Percentiles rank a stretch among this genome's conserved stretches.
Evolutionary conservation across 768 basidiomycete species (phyloP).

Genomic region (Tephrocybe sp.): DNA sequence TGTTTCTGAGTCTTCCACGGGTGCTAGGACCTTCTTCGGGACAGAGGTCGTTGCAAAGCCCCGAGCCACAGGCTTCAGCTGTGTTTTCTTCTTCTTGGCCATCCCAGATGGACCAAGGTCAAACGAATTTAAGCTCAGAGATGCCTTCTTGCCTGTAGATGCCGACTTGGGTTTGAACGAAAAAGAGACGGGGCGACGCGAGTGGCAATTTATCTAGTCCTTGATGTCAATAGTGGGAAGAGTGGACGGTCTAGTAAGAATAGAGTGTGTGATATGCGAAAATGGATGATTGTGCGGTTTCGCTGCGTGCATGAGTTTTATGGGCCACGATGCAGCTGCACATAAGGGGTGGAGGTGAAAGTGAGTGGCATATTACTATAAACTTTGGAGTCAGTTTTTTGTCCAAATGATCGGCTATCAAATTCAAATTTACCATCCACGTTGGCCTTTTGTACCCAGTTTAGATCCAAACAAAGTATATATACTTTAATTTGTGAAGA

Average conservation of each 20-base stretch:
- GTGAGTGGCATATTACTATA: slow-evolving; percentile 4
- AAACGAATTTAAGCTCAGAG: not conserved
- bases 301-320: slow-evolving; percentile 19
- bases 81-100: slow-evolving; percentile 86
- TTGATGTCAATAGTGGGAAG: slow-evolving; percentile 1
- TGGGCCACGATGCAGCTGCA: slow-evolving; percentile 16
- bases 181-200: not conserved
- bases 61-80: slow-evolving; percentile 69
- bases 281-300: slow-evolving; percentile 6
- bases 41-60: slow-evolving; percentile 83
- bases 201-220: not conserved
- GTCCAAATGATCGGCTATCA: slow-evolving; percentile 14
- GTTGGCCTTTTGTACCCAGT: too few relatives aligned
- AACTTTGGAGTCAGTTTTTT: slow-evolving; percentile 10
- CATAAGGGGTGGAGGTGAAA: slow-evolving; percentile 14
- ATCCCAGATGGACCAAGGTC: slow-evolving; percentile 36
- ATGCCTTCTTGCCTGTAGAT: slow-evolving; percentile 7
- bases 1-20: slow-evolving; percentile 23
- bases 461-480: too few relatives aligned
- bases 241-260: slow-evolving; percentile 11
- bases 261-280: slow-evolving; percentile 11
- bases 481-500: too few relatives aligned
- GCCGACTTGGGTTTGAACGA: not conserved
- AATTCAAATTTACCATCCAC: too few relatives aligned
- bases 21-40: slow-evolving; percentile 68